phyloP scores from a whole-genome alignment of 2,329 filamentous ascomycete genomes.

The Ambrosiella xylebori region DNA sequence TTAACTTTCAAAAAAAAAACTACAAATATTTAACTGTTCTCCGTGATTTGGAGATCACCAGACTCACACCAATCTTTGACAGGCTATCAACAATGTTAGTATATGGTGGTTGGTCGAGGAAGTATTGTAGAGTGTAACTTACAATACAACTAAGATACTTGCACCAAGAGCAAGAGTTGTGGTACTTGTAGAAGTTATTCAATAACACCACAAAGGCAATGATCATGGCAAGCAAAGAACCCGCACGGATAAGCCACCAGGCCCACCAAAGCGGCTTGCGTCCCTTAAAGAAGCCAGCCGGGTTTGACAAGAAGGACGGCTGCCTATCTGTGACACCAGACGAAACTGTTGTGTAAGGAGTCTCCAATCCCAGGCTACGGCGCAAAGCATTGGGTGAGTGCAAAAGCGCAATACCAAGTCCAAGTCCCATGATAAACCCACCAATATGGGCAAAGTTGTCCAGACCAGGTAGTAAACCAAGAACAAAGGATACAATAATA shows the following conservation, averaged over 20 bases:
- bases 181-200: conserved; percentile 76
- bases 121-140: conserved; percentile 26
- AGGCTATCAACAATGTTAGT: conserved; percentile 27
- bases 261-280: conserved; percentile 91
- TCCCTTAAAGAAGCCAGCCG: conserved; percentile 72
- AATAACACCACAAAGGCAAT: conserved; percentile 74
- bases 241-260: conserved; percentile 82
- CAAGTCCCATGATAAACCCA: conserved; percentile 82
- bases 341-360: conserved; percentile 54
- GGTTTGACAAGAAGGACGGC: conserved; percentile 42
- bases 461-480: conserved; percentile 77
- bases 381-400: conserved; percentile 73
- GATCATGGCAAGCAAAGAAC: conserved; percentile 60
- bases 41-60: conserved; percentile 18
- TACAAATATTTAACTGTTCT: conserved; percentile 7
- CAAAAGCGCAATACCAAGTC: conserved; percentile 69
- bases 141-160: conserved; percentile 88
- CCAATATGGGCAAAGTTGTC: conserved; percentile 98
- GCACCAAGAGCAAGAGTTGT: conserved; percentile 72
- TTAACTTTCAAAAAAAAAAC: not conserved
- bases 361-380: conserved; percentile 51
- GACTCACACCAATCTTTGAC: conserved; percentile 52
- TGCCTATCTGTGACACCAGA: conserved; percentile 30
- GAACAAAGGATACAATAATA: conserved; percentile 73
- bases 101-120: not conserved